Base-by-base conservation (phyloP, 495 filamentous ascomycete genomes). In the Penicillium longicatenatum region DNA sequence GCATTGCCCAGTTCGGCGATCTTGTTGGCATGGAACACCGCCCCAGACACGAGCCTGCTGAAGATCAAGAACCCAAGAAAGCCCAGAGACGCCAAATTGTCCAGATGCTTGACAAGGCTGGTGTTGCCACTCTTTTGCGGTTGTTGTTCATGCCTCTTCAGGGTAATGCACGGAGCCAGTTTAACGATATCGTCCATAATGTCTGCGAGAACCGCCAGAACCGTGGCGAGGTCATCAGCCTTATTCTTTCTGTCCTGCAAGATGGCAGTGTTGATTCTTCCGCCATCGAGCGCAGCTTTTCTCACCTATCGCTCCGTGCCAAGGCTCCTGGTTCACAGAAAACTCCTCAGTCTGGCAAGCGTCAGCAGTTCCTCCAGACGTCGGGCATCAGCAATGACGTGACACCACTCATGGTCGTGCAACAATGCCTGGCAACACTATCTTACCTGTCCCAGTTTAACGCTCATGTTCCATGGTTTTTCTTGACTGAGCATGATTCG, bases 71-170 rank as follows among this genome's bases (percentile, higher is more conserved):
- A 60, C 65, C 69, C 6, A 85, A 86, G 70, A 95, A 96, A 72
- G 81, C 85, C 22, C 84, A 87, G 60, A 84, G 91, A 54, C 86
- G 86, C 64, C 87, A 89, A 21, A 88, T 91, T 50, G 86, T 96
- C 30, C 94, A 99, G 72, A 96, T 98, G 87, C 84, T 98, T 6
- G 95, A 99, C 74, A 97, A 96, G 69, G 82, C 92, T 53, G 94
- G 94, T 24, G 86, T 99, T 69, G 94, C 95, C 21, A 97, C 94
- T 11, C 75, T 99, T 8, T 82, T 99, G 33, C 90, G 94, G 16
- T 80, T 99, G 12, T 97, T 99, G 93, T 99, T 99, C 68, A 88
- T 97, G 58, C 88, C 90, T 43, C 90, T 96, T 59, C 89, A 92
- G 52, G 89, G 89, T 31, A 92, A 85, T 55, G 87, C 90, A 35